Evolutionary conservation across 2,329 filamentous ascomycete genomes (phyloP), one percentile per base, ranked within the genome.

Genomic region (Berkeleyomyces basicola): DNA sequence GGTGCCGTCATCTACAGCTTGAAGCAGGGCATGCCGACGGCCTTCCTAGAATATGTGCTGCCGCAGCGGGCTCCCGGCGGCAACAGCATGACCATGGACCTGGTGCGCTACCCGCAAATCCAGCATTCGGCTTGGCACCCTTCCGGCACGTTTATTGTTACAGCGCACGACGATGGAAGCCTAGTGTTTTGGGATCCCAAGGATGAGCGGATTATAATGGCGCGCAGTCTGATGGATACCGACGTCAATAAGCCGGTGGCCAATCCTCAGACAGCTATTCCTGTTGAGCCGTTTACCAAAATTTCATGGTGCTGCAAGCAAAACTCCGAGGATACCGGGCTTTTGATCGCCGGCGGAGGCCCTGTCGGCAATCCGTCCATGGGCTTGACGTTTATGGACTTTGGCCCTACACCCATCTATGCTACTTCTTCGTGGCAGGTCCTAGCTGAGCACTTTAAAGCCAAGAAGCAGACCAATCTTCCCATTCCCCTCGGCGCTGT

Each of bases 101-200:
- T 79, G 11, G 71, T 81, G 64, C 83, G 91, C 59, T 82, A 79
- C 68, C 93, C 92, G 11, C 82, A 80, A 64, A 74, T 97, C 65
- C 89, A 85, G 0, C 88, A 95, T 68, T 91, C 90, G 0, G 72
- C 92, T 14, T 99, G 92, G 91, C 93, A 99, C 74, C 93, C 93
- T 0, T 95, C 89, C 1, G 93, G 91, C 0, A 95, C 89, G 0
- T 96, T 96, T 69, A 76, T 96, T 44, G 71, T 93, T 67, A 95
- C 90, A 0, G 88, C 85, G 0, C 88, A 96, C 70, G 90, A 96
- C 63, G 93, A 99, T 71, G 86, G 87, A 42, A 96, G 89, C 68
- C 76, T 99, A 57, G 92, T 95, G 0, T 87, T 97, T 67, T 99
- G 92, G 91, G 93, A 99, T 72, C 78, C 87, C 0, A 95, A 90